Base-by-base conservation (phyloP, 129 eudicot genomes). In the Saposhnikovia divaricata region DNA sequence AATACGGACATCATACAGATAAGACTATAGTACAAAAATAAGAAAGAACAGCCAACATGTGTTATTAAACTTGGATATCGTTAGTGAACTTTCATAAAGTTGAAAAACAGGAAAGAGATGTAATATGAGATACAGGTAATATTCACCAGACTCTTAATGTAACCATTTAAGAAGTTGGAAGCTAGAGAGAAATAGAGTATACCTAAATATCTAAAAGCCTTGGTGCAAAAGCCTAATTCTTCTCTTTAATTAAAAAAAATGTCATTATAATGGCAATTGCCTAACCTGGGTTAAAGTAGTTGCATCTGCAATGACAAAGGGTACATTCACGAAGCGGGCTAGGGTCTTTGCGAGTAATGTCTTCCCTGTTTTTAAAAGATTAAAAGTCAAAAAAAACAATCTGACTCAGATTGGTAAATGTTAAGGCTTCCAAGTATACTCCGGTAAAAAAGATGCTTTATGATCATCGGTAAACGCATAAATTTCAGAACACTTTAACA, bases 281-380 rank as follows among this genome's bases (percentile, higher is more conserved):
- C 88, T 86, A 83, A 80, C 98, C 92, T 93, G 98, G 1, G 98
- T 93, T 79, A 93, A 88, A 38, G 92, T 87, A 10, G 98, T 93
- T 70, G 98, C 98, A 87, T 93, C 98, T 2, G 96, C 97, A 87
- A 93, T 92, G 45, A 93, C 96, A 85, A 91, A 91, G 10, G 98
- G 98, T 50, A 93, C 98, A 90, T 93, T 93, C 81, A 93, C 98
- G 50, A 91, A 87, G 71, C 98, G 93, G 77, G 98, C 98, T 38
- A 93, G 89, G 37, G 96, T 91, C 84, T 93, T 93, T 55, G 98
- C 98, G 38, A 93, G 97, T 79, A 93, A 85, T 39, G 98, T 93
- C 77, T 93, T 93, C 44, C 98, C 98, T 93, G 87, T 85, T 83
- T 81, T 70, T 21, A 74, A 78, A 14, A 74, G 23, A 85, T 45